Conservation (phyloP, 2,329 filamentous ascomycete genomes). For the Colletotrichum sp. region DNA sequence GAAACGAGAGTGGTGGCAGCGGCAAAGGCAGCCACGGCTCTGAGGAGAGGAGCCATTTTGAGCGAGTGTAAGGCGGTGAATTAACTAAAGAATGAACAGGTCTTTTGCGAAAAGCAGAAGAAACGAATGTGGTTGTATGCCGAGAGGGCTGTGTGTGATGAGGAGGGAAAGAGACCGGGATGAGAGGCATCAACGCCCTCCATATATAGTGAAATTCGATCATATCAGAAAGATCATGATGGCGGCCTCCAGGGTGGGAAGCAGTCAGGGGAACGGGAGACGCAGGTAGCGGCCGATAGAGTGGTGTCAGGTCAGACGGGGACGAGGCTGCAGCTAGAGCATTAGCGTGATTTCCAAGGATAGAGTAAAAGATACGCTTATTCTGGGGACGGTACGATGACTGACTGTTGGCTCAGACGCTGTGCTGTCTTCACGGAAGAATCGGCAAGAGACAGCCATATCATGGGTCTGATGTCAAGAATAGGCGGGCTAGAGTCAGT, state of each 20-base stretch:
- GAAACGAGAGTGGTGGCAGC: constrained; percentile 40
- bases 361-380: not conserved
- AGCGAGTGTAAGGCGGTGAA: constrained; percentile 32
- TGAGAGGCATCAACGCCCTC: not conserved
- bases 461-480: not conserved
- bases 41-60: constrained; percentile 35
- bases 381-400: not conserved
- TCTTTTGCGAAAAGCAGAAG: constrained; percentile 26
- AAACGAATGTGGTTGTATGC: constrained; percentile 8
- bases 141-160: constrained; percentile 13
- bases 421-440: not conserved
- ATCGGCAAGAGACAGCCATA: not conserved
- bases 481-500: not conserved
- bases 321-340: not conserved
- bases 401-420: not conserved
- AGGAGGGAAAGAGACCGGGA: not conserved
- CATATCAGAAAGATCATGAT: not conserved
- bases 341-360: constrained; percentile 8
- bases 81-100: constrained; percentile 16
- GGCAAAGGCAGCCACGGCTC: constrained; percentile 39
- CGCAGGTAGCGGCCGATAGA: not conserved
- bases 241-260: not conserved
- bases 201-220: constrained; percentile 17
- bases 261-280: not conserved
- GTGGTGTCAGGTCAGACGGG: constrained; percentile 5